A percentile compares a stretch with the other conserved stretches of the same genome.
phyloP scores from a whole-genome alignment of 2,329 filamentous ascomycete genomes.

The Aspergillus pseudoterreus region DNA sequence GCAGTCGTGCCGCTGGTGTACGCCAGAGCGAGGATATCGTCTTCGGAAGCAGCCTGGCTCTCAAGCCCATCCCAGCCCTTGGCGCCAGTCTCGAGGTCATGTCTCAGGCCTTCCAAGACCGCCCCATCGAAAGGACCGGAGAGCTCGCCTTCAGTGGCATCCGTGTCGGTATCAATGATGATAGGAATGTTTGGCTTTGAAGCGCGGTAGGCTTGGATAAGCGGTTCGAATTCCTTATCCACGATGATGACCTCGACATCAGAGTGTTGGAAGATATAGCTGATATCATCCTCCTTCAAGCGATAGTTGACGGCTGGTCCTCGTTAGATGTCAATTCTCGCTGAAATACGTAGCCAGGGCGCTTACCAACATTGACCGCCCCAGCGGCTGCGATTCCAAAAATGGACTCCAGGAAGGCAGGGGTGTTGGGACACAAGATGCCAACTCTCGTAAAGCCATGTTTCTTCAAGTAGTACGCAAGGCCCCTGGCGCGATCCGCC shows the following conservation, averaged over 20 bases:
- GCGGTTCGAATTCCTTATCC: conserved; percentile 70
- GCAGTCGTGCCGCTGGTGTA: conserved; percentile 95
- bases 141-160: conserved; percentile 68
- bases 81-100: conserved; percentile 63
- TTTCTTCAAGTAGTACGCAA: conserved; percentile 82
- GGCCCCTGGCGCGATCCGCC: conserved; percentile 78
- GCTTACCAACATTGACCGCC: conserved; percentile 65
- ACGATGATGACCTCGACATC: conserved; percentile 85
- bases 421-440: conserved; percentile 86
- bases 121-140: conserved; percentile 80
- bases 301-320: conserved; percentile 61
- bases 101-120: conserved; percentile 71
- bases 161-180: conserved; percentile 80
- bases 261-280: conserved; percentile 84
- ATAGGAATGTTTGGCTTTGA: conserved; percentile 63
- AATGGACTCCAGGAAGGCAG: conserved; percentile 85
- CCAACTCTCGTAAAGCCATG: conserved; percentile 73
- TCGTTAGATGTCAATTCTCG: not conserved
- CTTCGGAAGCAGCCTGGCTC: conserved; percentile 68
- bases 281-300: conserved; percentile 78
- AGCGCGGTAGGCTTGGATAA: conserved; percentile 65
- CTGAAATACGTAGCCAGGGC: not conserved
- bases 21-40: conserved; percentile 77
- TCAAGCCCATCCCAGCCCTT: conserved; percentile 76
- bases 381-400: conserved; percentile 83